These are phyloP conservation scores for Cordyceps cateniannulata DNA, from an alignment of 2,329 filamentous ascomycete genomes.

Conservation along the genomic window DNA sequence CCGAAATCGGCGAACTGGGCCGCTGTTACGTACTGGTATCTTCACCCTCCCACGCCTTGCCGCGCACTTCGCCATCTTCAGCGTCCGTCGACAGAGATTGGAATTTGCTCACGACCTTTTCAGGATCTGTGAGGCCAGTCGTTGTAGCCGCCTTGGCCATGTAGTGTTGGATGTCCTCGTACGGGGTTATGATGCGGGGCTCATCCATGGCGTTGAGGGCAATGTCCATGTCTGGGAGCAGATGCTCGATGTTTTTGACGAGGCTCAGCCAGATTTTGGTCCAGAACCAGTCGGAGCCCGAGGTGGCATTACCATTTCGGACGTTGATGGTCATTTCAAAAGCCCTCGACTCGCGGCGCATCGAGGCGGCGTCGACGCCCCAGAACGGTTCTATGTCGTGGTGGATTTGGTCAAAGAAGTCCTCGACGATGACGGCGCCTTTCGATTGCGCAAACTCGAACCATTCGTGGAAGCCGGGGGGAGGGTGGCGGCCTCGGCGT, in stretches of 20 bases:
- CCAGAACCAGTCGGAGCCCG: slow-evolving; percentile 51
- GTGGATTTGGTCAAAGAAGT: slow-evolving; percentile 59
- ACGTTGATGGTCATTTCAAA: slow-evolving; percentile 58
- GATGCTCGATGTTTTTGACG: slow-evolving; percentile 44
- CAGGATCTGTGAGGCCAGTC: slow-evolving; percentile 35
- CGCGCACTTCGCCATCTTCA: slow-evolving; percentile 26
- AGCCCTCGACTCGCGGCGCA: slow-evolving; percentile 45
- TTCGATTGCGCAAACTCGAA: slow-evolving; percentile 47
- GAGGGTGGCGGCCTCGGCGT: slow-evolving; percentile 54
- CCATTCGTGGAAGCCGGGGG: slow-evolving; percentile 57
- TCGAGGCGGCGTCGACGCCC: slow-evolving; percentile 40
- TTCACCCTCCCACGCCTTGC: slow-evolving; percentile 48
- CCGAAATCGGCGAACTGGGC: background rate
- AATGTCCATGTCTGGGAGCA: slow-evolving; percentile 62
- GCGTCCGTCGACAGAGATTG: slow-evolving; percentile 34
- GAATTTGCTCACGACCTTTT: slow-evolving; percentile 39
- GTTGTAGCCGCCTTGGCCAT: slow-evolving; percentile 47
- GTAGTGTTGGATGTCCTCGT: slow-evolving; percentile 51
- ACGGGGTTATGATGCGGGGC: slow-evolving; percentile 56
- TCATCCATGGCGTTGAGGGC: slow-evolving; percentile 63
- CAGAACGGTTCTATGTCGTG: slow-evolving; percentile 54
- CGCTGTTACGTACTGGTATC: slow-evolving; percentile 36
- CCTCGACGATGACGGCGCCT: slow-evolving; percentile 51
- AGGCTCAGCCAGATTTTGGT: slow-evolving; percentile 50
- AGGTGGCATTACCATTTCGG: slow-evolving; percentile 44